Conservation (phyloP, 352 stramenopile genomes). For the Pythium chondricola region DNA sequence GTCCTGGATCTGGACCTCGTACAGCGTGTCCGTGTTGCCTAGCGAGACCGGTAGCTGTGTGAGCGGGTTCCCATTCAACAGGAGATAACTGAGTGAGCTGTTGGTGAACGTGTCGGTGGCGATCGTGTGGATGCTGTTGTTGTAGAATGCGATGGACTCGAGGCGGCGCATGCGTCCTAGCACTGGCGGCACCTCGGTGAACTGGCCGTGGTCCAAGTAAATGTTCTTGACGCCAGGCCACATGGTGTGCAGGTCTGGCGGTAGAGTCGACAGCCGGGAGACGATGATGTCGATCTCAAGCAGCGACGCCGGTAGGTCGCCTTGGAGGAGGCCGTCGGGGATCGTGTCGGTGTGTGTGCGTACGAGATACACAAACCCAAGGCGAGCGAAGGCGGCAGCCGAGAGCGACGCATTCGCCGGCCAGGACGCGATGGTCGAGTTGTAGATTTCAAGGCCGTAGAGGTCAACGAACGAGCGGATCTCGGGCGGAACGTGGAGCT, state of each 20-base stretch:
- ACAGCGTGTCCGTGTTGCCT: not conserved
- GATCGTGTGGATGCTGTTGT: slow-evolving; percentile 8
- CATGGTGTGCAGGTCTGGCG: slow-evolving; percentile 1
- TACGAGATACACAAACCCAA: slow-evolving; percentile 13
- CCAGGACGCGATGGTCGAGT: slow-evolving; percentile 14
- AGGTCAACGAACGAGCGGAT: slow-evolving; percentile 10
- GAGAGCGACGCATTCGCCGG: slow-evolving; percentile 1
- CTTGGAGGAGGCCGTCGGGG: slow-evolving; percentile 3
- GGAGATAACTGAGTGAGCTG: slow-evolving; percentile 3
- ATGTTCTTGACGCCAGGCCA: slow-evolving; percentile 12
- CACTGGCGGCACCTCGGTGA: slow-evolving; percentile 1
- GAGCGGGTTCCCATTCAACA: slow-evolving; percentile 10
- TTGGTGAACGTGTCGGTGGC: slow-evolving; percentile 1
- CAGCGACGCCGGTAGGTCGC: slow-evolving; percentile 4
- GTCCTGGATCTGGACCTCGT: slow-evolving; percentile 8
- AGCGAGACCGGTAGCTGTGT: not conserved
- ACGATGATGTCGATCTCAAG: slow-evolving; percentile 17
- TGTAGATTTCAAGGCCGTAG: slow-evolving; percentile 17
- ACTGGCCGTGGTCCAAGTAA: slow-evolving; percentile 12
- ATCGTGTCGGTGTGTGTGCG: slow-evolving; percentile 9
- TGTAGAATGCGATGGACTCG: slow-evolving; percentile 12
- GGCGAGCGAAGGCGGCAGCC: not conserved
- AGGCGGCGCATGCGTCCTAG: slow-evolving; percentile 6
- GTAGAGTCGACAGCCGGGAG: slow-evolving; percentile 13
- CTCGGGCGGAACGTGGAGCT: slow-evolving; percentile 4